Conservation (phyloP, 768 basidiomycete species). For the Boletus barrowsii region DNA sequence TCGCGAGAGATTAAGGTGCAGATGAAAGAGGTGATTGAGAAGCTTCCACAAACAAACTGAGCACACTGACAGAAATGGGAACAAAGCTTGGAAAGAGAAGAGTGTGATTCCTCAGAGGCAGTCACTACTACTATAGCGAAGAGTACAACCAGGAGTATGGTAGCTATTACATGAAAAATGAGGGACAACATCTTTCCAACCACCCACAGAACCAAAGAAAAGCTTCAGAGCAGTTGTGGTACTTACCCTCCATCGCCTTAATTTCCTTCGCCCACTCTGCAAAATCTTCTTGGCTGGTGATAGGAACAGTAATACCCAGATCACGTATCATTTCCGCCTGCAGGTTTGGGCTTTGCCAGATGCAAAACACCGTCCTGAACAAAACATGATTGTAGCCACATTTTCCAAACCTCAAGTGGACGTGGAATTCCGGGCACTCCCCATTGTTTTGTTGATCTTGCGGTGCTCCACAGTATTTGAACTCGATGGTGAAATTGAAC, state of each 20-base stretch:
- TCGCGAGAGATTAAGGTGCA: no score
- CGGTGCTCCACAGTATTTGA: neutral
- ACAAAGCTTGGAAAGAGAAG: no score
- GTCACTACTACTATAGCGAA: no score
- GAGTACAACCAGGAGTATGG: no score
- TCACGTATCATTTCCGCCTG: neutral
- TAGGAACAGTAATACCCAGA: neutral
- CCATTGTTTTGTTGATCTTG: neutral
- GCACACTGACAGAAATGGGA: no score
- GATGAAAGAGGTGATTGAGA: no score
- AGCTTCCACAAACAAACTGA: no score
- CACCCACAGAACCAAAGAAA: conserved; percentile 2
- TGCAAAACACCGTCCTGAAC: conserved; percentile 1
- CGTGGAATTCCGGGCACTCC: neutral
- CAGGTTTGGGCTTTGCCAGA: neutral
- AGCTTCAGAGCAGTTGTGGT: conserved; percentile 1
- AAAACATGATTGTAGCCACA: neutral
- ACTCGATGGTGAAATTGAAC: neutral
- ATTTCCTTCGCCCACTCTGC: neutral
- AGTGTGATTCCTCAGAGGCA: no score
- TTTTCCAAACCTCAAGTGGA: neutral
- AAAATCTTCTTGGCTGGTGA: neutral
- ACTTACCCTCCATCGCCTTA: neutral
- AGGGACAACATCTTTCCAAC: neutral
- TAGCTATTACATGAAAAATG: neutral